Evolutionary conservation across 1,284 basidiomycete species (phyloP).

Genomic region (Cryptococcus deneoformans): DNA sequence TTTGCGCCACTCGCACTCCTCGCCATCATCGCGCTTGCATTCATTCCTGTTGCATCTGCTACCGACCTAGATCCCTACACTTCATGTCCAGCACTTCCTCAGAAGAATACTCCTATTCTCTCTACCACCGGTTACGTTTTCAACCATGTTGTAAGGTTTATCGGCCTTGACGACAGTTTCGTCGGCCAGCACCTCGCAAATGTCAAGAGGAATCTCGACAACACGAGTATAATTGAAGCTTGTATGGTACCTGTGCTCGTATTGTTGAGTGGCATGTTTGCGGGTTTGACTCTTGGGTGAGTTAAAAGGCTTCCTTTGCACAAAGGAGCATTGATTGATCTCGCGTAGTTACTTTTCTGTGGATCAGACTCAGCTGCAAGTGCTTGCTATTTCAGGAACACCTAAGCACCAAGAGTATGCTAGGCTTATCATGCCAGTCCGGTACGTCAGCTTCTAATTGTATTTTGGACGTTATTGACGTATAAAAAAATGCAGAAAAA

Average conservation of each 20-base stretch:
- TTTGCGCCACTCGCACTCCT: conserved; percentile 1
- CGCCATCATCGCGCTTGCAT: conserved; percentile 1
- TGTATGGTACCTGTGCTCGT: conserved; percentile 60
- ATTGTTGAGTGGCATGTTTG: conserved; percentile 59
- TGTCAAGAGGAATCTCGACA: conserved; percentile 11
- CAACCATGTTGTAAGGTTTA: not conserved
- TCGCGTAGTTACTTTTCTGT: conserved; percentile 89
- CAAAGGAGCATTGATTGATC: not conserved
- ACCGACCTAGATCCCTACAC: conserved; percentile 11
- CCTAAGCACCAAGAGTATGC: conserved; percentile 77
- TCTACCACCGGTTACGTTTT: conserved; percentile 8
- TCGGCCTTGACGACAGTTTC: not conserved
- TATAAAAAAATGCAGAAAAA: conserved; percentile 22
- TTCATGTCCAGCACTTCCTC: conserved; percentile 1
- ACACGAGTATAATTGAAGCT: conserved; percentile 30
- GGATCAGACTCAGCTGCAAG: conserved; percentile 87
- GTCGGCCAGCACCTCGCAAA: not conserved
- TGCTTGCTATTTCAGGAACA: conserved; percentile 78
- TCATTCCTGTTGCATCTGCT: not conserved
- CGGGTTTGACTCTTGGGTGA: conserved; percentile 51
- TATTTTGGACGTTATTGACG: not conserved
- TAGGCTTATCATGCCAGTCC: conserved; percentile 79
- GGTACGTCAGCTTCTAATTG: conserved; percentile 39
- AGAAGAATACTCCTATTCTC: conserved; percentile 12
- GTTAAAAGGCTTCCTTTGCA: conserved; percentile 5